Percentiles rank a stretch among this genome's conserved stretches.
Evolutionary conservation across 306 rosid species (phyloP).

Genomic region (Heteromeles arbutifolia): DNA sequence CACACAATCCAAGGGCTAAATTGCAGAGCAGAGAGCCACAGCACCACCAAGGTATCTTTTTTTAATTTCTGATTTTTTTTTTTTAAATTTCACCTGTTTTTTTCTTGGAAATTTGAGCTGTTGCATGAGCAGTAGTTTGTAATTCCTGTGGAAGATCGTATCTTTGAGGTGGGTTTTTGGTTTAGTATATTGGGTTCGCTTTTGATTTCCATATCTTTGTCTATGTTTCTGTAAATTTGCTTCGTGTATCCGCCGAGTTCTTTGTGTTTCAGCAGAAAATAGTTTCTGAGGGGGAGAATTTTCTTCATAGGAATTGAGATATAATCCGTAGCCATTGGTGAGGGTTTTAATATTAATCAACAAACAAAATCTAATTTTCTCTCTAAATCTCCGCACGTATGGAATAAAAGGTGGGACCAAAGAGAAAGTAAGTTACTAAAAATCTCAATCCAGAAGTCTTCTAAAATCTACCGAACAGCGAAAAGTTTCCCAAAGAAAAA

Average conservation of each 20-base stretch:
- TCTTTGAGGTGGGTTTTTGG: background rate
- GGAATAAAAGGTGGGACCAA: background rate
- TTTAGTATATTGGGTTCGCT: background rate
- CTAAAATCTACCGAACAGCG: background rate
- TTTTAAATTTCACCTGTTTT: background rate
- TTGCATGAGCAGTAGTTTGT: constrained; percentile 7
- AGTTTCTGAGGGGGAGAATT: background rate
- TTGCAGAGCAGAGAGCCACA: constrained; percentile 47
- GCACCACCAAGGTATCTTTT: constrained; percentile 30
- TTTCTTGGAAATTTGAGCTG: background rate
- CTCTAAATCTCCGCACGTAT: background rate
- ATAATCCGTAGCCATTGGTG: background rate
- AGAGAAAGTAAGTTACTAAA: background rate
- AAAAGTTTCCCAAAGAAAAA: too few relatives aligned
- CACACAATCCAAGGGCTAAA: constrained; percentile 27
- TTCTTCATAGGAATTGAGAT: background rate
- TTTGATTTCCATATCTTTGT: background rate
- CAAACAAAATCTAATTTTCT: background rate
- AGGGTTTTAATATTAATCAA: background rate
- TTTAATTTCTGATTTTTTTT: background rate
- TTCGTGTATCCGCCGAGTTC: background rate
- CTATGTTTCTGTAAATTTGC: background rate
- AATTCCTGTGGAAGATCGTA: background rate
- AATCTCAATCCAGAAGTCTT: background rate
- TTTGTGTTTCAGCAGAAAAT: background rate